Percentiles rank a stretch among this genome's conserved stretches.
Conservation (phyloP, 495 filamentous ascomycete genomes). For the Viridothelium virens region DNA sequence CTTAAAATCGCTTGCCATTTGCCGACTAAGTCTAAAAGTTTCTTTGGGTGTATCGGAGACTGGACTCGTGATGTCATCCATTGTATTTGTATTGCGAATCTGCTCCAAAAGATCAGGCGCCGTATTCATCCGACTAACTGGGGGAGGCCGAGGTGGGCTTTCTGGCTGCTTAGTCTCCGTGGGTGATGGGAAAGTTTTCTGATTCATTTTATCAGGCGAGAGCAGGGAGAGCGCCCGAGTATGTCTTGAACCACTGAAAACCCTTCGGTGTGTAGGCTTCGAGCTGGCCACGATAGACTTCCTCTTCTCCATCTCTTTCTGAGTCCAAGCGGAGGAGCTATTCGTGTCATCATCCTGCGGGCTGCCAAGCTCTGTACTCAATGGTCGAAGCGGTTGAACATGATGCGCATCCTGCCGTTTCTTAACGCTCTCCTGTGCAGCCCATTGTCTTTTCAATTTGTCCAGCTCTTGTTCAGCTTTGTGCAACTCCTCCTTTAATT, state of each 20-base stretch:
- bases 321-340: conserved; percentile 36
- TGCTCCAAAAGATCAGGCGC: not conserved
- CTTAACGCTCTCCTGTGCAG: conserved; percentile 65
- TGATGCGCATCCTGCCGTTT: conserved; percentile 59
- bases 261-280: conserved; percentile 43
- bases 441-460: conserved; percentile 75
- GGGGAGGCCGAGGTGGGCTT: not conserved
- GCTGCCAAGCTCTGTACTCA: conserved; percentile 34
- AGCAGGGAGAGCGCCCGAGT: conserved; percentile 74
- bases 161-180: conserved; percentile 23
- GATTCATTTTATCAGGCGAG: conserved; percentile 50
- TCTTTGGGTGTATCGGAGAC: not conserved
- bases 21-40: conserved; percentile 51
- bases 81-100: conserved; percentile 2
- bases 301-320: conserved; percentile 51
- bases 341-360: conserved; percentile 30
- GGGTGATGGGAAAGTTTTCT: not conserved
- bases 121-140: not conserved
- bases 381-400: conserved; percentile 50
- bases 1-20: conserved; percentile 83
- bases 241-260: conserved; percentile 66
- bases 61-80: conserved; percentile 4
- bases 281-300: conserved; percentile 46
- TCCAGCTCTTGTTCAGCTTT: conserved; percentile 71
- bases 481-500: conserved; percentile 77